Base-by-base conservation (phyloP, 306 rosid genomes). In the Medicago truncatula region DNA sequence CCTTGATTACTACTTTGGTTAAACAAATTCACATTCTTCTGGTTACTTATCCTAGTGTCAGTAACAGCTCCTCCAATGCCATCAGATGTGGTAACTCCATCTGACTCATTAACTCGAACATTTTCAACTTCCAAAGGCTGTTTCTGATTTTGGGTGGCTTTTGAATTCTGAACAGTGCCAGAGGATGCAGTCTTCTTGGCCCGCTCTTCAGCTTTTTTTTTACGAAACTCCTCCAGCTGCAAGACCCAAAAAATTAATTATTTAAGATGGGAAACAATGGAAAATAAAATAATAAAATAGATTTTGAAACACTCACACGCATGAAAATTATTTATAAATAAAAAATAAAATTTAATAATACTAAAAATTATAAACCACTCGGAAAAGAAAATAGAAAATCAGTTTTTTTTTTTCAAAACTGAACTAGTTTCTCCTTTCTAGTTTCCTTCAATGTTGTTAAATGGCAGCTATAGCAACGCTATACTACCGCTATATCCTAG, bases 161-260 rank as follows among this genome's bases (percentile, higher is more conserved):
- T 92, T 80, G 91, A 83, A 43, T 75, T 76, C 72, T 39, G 54
- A 66, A 9, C 76, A 62, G 81, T 80, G 81, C 80, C 75, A 43
- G 87, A 72, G 34, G 92, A 63, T 58, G 88, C 76, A 71, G 86
- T 73, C 82, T 89, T 92, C 90, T 92, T 96, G 23, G 77, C 88
- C 54, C 86, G 88, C 65, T 93, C 97, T 23, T 97, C 96, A 6
- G 97, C 97, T 76, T 88, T 95, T 85, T 89, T 95, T 89, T 89
- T 92, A 31, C 97, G 94, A 77, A 96, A 92, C 89, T 96, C 99
- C 77, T 96, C 99, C 65, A 92, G 78, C 99, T 96, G 88, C 85
- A 86, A 76, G 46, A 62, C 68, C 66, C 61, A 82, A 78, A 62
- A n/a, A n/a, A n/a, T n/a, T 46, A 40, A 73, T 17, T 18, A 62